A percentile compares a stretch with the other conserved stretches of the same genome.
Conservation (phyloP, 78 protist species). For the Dictyostelium firmibasis region DNA sequence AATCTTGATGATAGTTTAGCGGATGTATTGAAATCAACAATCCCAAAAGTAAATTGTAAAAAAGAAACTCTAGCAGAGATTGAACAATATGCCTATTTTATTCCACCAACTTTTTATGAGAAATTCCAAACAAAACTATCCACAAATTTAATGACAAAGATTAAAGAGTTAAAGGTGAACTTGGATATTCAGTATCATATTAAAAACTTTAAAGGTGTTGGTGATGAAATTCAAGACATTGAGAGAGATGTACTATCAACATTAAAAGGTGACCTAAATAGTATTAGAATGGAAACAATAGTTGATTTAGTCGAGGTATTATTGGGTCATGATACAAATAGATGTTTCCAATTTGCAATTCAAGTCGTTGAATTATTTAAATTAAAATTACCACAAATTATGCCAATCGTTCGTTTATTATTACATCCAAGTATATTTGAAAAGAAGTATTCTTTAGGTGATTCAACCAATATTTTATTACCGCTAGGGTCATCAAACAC, state of each 20-base stretch:
- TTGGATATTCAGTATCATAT: conserved; percentile 60
- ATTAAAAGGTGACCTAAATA: conserved; percentile 19
- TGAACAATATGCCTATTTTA: conserved; percentile 18
- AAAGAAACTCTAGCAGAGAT: neutral
- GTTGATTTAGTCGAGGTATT: conserved; percentile 31
- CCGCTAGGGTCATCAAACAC: neutral
- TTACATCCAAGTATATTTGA: conserved; percentile 55
- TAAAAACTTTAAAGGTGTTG: conserved; percentile 36
- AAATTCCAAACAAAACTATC: conserved; percentile 44
- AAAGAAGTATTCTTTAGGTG: neutral
- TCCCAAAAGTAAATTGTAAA: conserved; percentile 6
- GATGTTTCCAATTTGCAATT: conserved; percentile 46
- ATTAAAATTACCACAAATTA: neutral
- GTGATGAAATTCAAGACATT: conserved; percentile 32
- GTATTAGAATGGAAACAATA: conserved; percentile 54
- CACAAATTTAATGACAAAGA: conserved; percentile 50
- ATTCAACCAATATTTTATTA: neutral
- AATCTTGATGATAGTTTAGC: conserved; percentile 67
- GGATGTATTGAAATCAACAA: conserved; percentile 38
- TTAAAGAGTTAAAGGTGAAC: conserved; percentile 52
- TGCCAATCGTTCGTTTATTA: conserved; percentile 44
- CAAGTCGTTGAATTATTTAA: conserved; percentile 44
- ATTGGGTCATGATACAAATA: conserved; percentile 4
- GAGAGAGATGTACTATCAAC: conserved; percentile 43
- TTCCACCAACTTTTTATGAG: conserved; percentile 69